Conservation (phyloP, 1,284 basidiomycete genomes). For the Moesziomyces sp. region DNA sequence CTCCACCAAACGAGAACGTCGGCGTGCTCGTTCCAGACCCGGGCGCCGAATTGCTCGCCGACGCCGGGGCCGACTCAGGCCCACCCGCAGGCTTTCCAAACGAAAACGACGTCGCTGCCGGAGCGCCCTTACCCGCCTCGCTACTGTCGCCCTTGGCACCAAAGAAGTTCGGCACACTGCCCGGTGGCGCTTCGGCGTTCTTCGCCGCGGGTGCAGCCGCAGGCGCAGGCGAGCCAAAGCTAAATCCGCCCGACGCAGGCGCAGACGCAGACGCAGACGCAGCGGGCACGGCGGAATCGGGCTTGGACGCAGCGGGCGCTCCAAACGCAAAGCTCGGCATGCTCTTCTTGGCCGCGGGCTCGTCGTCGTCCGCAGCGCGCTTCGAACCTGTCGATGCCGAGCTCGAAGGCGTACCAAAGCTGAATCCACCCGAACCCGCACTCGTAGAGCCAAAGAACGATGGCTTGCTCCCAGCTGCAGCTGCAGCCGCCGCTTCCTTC, state of each 20-base stretch:
- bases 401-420: conserved; percentile 39
- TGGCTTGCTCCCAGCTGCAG: conserved; percentile 14
- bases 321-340: conserved; percentile 51
- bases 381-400: conserved; percentile 16
- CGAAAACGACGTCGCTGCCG: background rate
- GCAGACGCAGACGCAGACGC: conserved; percentile 1
- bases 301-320: conserved; percentile 12
- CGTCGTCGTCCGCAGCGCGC: conserved; percentile 27
- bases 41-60: conserved; percentile 19
- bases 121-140: conserved; percentile 12
- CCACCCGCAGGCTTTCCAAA: conserved; percentile 8
- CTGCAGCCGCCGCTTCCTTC: conserved; percentile 9
- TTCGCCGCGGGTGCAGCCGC: conserved; percentile 12
- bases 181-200: conserved; percentile 23
- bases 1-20: conserved; percentile 29
- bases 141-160: conserved; percentile 26
- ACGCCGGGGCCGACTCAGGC: conserved; percentile 10
- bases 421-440: conserved; percentile 25
- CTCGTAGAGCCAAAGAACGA: conserved; percentile 43
- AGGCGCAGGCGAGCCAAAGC: conserved; percentile 22
- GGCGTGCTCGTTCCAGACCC: conserved; percentile 13
- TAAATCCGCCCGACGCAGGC: conserved; percentile 13
- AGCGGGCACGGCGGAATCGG: background rate
- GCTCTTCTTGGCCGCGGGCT: conserved; percentile 38
- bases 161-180: conserved; percentile 42